Base-by-base conservation (phyloP, 2,329 filamentous ascomycete genomes). In the Colletotrichum chrysophilum region DNA sequence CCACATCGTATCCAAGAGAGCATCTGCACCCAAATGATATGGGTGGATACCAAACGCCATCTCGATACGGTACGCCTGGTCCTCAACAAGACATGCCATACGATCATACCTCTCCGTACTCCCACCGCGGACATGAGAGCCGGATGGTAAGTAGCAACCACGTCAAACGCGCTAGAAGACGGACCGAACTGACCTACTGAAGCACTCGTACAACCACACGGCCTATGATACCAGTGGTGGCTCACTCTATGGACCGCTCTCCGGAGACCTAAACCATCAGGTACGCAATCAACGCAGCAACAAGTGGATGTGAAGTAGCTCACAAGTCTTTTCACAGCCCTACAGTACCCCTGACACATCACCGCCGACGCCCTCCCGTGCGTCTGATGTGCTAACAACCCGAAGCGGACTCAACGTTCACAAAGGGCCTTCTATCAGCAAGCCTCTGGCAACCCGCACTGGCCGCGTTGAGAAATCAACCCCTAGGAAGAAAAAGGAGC, bases 271-370 rank as follows among this genome's bases (percentile, higher is more conserved):
- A 26, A 71, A 68, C 21, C 74, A 78, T 43, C 76, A 75, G 64
- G 76, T 77, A 68, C 66, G 76, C 56, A 52, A 28, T 34, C 34
- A 16, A 43, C 18, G 18, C 24, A 21, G 21, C n/a, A 64, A 21
- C 8, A 21, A 43, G 32, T 43, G 28, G 8, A 16, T 10, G 14
- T 18, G 14, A 18, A 38, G n/a, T 26, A 28, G 62, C 74, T 76
- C 34, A 76, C 74, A 71, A 38, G 4, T 60, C 21, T 78, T 48
- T 76, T 66, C 10, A 5, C 83, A 87, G 77, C 84, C 85, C 43
- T 89, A 89, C 79, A 87, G 83, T 79, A 91, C 89, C 8, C 89
- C 89, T 0, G 88, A 88, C 32, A 88, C 86, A 68, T 91, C 89
- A 36, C 89, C 90, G 4, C 86, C 87, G 16, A 88, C 87, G 18